Evolutionary conservation across 2,329 filamentous ascomycete species (phyloP).

Genomic region (Chaetomium strumarium): DNA sequence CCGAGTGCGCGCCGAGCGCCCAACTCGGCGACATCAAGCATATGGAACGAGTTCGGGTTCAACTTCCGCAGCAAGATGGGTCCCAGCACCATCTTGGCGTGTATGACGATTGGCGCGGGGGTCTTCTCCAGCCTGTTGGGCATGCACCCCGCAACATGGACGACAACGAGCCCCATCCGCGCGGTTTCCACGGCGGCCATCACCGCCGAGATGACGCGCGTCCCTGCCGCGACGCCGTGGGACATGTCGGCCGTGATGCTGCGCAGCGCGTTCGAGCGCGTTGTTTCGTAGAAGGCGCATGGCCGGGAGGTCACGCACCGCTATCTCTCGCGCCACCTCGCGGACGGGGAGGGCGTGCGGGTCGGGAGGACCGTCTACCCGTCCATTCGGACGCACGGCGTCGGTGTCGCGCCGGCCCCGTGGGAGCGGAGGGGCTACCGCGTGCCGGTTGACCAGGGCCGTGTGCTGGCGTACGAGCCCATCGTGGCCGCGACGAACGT

Average conservation of each 20-base stretch:
- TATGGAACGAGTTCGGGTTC: not conserved
- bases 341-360: not conserved
- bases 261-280: slow-evolving; percentile 1
- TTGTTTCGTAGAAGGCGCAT: not conserved
- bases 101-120: not conserved
- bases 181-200: slow-evolving; percentile 1
- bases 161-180: not conserved
- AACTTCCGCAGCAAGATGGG: not conserved
- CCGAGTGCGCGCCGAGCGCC: not conserved
- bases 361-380: slow-evolving; percentile 2
- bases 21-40: not conserved
- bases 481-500: slow-evolving; percentile 1
- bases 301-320: not conserved
- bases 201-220: slow-evolving; percentile 1
- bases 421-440: not conserved
- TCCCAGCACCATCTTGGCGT: not conserved
- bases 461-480: not conserved
- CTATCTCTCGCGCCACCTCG: not conserved
- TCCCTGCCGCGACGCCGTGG: not conserved
- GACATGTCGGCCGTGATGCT: slow-evolving; percentile 2
- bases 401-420: not conserved
- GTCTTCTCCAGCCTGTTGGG: not conserved
- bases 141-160: not conserved
- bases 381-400: not conserved
- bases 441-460: not conserved